Conservation (phyloP, 1,284 basidiomycete species). For the Tetrapyrgos nigripes region DNA sequence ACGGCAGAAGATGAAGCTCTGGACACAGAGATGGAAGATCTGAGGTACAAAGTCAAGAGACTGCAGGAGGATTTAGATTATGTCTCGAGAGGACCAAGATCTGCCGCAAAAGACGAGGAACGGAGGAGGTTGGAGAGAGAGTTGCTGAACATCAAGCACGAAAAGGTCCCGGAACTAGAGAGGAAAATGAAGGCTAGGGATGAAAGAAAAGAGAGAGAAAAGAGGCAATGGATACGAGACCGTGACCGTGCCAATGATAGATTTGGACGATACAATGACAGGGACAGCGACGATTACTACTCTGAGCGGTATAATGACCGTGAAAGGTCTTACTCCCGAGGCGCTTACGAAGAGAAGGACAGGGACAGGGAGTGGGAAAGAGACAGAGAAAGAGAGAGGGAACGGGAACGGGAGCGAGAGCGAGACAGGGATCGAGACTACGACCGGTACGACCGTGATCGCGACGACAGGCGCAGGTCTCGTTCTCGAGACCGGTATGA, state of each 20-base stretch:
- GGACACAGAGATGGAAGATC: slow-evolving; percentile 89
- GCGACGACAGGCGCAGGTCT: slow-evolving; percentile 34
- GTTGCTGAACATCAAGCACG: slow-evolving; percentile 87
- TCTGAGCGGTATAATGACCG: slow-evolving; percentile 46
- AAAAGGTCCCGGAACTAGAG: slow-evolving; percentile 92
- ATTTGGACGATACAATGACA: slow-evolving; percentile 70
- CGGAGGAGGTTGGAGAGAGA: slow-evolving; percentile 90
- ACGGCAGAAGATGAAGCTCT: slow-evolving; percentile 88
- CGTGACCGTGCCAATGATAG: slow-evolving; percentile 88
- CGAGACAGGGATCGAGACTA: slow-evolving; percentile 28
- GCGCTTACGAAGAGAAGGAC: slow-evolving; percentile 45
- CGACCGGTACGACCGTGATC: slow-evolving; percentile 30
- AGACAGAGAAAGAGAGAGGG: slow-evolving; percentile 26
- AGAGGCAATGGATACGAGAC: slow-evolving; percentile 79
- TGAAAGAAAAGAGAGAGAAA: slow-evolving; percentile 77
- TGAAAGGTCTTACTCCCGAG: slow-evolving; percentile 44
- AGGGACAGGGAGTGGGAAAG: slow-evolving; percentile 35
- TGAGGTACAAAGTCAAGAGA: slow-evolving; percentile 86
- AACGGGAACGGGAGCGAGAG: slow-evolving; percentile 29
- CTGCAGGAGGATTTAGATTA: slow-evolving; percentile 96
- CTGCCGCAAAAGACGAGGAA: slow-evolving; percentile 84
- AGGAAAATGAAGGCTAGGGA: slow-evolving; percentile 85
- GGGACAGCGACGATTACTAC: slow-evolving; percentile 45
- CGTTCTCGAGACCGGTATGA: slow-evolving; percentile 45
- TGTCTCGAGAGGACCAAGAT: slow-evolving; percentile 80